Conservation (phyloP, 139 green algal genomes). For the Nannochloris sp. region DNA sequence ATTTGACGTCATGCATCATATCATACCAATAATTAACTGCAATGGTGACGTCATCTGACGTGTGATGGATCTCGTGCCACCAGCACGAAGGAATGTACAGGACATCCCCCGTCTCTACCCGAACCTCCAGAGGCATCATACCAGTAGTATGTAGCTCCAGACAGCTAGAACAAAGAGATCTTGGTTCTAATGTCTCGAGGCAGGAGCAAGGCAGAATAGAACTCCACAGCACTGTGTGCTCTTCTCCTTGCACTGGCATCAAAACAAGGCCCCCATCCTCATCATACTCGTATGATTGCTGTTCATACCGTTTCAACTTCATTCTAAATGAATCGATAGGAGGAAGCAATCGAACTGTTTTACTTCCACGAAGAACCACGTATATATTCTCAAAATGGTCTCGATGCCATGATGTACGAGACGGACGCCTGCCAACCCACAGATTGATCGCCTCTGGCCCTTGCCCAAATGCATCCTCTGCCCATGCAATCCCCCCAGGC, state of each 20-base stretch:
- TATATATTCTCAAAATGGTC: slow-evolving; percentile 88
- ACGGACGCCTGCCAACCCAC: slow-evolving; percentile 69
- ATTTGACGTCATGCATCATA: slow-evolving; percentile 59
- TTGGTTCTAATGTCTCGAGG: not conserved
- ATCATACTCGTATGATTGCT: not conserved
- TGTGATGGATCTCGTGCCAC: slow-evolving; percentile 53
- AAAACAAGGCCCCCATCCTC: not conserved
- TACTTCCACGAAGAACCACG: slow-evolving; percentile 51
- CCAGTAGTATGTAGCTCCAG: not conserved
- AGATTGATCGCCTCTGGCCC: slow-evolving; percentile 61
- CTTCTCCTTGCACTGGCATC: not conserved
- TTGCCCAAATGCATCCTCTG: slow-evolving; percentile 33
- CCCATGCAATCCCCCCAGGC: slow-evolving; percentile 37
- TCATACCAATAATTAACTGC: slow-evolving; percentile 84
- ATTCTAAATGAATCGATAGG: slow-evolving; percentile 62
- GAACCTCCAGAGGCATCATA: slow-evolving; percentile 28
- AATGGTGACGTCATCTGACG: slow-evolving; percentile 40
- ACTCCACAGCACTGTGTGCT: not conserved
- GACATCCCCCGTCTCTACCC: slow-evolving; percentile 47
- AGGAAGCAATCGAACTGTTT: slow-evolving; percentile 71
- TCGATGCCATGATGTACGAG: slow-evolving; percentile 77
- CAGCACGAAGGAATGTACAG: slow-evolving; percentile 70
- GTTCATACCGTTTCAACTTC: slow-evolving; percentile 31
- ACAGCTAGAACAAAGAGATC: not conserved
- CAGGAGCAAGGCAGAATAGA: not conserved